Evolutionary conservation across 192 early-diverging fungal genomes (phyloP), one percentile per base, ranked within the genome.

Genomic region (Linnemannia hyalina): DNA sequence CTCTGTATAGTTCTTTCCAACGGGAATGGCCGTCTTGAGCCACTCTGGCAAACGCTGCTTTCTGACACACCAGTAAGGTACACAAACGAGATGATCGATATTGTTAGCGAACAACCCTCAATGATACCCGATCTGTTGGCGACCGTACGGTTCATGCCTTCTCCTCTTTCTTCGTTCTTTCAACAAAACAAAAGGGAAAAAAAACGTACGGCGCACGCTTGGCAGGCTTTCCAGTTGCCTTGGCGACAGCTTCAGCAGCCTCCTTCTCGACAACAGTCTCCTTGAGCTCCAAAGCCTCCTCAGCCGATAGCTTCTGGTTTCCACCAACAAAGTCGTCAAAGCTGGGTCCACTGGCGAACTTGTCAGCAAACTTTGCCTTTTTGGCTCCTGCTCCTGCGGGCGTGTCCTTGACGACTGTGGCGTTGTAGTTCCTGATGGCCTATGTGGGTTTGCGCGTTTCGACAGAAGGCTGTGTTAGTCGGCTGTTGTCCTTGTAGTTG

Each of bases 21-120:
- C 89, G 0, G 97, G 97, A 76, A 98, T 97, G 29, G 96, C 95
- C 3, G 97, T 98, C 90, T 99, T 99, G 46, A 98, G 93, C 98
- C 98, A 99, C 47, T 91, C 90, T 3, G 98, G 98, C 55, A 99
- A 92, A 47, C 94, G 91, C 75, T 89, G 85, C 80, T 94, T 90
- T 73, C 89, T 92, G 54, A 23, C 15, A 41, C 9, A 20, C 11
- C 6, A 40, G 35, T 2, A 15, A 65, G 3, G 60, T 4, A 32
- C 26, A 65, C 11, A 15, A 65, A 65, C n/a, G 35, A 13, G 29
- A 29, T 42, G 26, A 40, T 22, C 5, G 18, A 22, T 6, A 40
- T 20, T 36, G n/a, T 76, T n/a, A 76, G 52, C 10, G 3, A 52
- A 60, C 36, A 65, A 42, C 8, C 8, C 6, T 41, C 23, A 32